Evolutionary conservation across 129 eudicot species (phyloP).

Genomic region (Erigeron canadensis): DNA sequence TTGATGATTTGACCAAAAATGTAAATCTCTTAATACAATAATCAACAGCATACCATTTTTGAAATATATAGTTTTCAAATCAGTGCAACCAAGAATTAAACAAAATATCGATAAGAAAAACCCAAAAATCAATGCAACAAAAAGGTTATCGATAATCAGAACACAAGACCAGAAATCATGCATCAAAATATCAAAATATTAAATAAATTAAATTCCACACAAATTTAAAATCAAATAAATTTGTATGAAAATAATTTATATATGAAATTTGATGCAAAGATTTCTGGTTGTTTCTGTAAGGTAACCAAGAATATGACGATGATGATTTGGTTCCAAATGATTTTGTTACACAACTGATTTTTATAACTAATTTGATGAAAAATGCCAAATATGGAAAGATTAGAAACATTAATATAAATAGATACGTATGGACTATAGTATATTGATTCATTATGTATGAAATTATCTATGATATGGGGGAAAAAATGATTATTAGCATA

Average conservation of each 20-base stretch:
- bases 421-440: constrained; percentile 13
- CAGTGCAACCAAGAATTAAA: background rate
- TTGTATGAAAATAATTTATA: constrained; percentile 21
- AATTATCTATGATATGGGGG: constrained; percentile 8
- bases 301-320: constrained; percentile 50
- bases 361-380: constrained; percentile 23
- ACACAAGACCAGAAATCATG: constrained; percentile 70
- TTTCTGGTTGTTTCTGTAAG: constrained; percentile 59
- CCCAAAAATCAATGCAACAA: constrained; percentile 17
- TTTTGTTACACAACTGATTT: constrained; percentile 22
- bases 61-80: background rate
- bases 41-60: constrained; percentile 23
- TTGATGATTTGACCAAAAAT: constrained; percentile 7
- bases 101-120: background rate
- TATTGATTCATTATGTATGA: constrained; percentile 18
- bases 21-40: constrained; percentile 7
- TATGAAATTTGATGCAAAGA: constrained; percentile 45
- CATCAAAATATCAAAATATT: constrained; percentile 36
- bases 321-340: constrained; percentile 51
- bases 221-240: constrained; percentile 26
- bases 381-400: constrained; percentile 32
- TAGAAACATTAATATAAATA: background rate
- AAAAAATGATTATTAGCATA: background rate
- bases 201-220: constrained; percentile 33
- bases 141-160: constrained; percentile 17